Conservation (phyloP, 2,329 filamentous ascomycete species). For the Alternaria rosae region DNA sequence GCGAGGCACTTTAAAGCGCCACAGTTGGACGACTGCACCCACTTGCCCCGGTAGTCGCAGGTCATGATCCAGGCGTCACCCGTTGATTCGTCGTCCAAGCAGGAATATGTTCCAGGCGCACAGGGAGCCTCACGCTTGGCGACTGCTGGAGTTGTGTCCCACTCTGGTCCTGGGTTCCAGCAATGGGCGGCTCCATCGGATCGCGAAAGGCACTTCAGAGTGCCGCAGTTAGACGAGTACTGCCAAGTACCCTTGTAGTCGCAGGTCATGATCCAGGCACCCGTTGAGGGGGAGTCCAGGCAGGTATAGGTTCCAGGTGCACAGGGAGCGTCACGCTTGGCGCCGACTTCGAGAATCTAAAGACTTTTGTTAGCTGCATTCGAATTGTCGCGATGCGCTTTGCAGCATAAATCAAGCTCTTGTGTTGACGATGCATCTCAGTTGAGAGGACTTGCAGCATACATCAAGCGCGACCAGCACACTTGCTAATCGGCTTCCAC, state of each 20-base stretch:
- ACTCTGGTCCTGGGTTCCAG: not conserved
- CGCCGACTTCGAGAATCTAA: too few relatives aligned
- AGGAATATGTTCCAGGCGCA: not conserved
- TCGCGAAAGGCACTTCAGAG: not conserved
- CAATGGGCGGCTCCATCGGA: not conserved
- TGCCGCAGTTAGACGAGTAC: not conserved
- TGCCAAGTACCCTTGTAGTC: not conserved
- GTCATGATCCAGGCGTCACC: not conserved
- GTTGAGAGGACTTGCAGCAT: too few relatives aligned
- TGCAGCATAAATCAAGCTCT: too few relatives aligned
- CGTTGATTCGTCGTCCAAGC: not conserved
- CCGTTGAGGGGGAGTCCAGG: not conserved
- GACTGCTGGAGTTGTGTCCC: not conserved
- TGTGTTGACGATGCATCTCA: too few relatives aligned
- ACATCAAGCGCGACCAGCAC: not conserved
- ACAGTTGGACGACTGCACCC: slow-evolving; percentile 2
- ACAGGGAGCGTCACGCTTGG: not conserved
- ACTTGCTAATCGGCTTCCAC: slow-evolving; percentile 2
- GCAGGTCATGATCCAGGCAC: slow-evolving; percentile 4
- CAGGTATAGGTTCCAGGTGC: slow-evolving; percentile 1
- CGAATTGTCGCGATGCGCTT: slow-evolving; percentile 2
- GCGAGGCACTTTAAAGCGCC: not conserved
- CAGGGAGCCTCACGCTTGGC: not conserved
- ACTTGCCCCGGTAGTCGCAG: slow-evolving; percentile 1
- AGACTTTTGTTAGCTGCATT: too few relatives aligned